Conservation (phyloP, 768 basidiomycete species). For the Pleurotus sapidus region DNA sequence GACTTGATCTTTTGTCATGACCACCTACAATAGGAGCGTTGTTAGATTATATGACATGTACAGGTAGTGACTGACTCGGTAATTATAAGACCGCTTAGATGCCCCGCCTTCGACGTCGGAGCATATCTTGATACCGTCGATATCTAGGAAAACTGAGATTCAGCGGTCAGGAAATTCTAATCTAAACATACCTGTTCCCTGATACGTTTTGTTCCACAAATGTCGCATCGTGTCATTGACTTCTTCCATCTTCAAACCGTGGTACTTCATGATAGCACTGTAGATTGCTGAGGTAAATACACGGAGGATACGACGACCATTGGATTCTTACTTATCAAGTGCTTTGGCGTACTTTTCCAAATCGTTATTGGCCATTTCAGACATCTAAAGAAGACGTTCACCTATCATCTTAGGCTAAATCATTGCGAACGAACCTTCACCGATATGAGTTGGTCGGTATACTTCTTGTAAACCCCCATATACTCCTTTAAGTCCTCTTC, state of each 20-base stretch:
- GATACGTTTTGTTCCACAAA: constrained; percentile 98
- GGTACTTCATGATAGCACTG: constrained; percentile 99
- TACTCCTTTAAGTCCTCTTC: constrained; percentile 80
- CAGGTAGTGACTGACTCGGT: constrained; percentile 59
- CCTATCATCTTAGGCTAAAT: not conserved
- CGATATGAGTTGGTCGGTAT: constrained; percentile 88
- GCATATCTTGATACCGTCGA: constrained; percentile 93
- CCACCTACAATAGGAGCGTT: constrained; percentile 57
- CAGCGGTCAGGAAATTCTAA: too few relatives aligned
- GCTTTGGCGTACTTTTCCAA: constrained; percentile 98
- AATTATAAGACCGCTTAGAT: constrained; percentile 95
- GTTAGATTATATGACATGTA: constrained; percentile 5
- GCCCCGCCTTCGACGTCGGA: constrained; percentile 91
- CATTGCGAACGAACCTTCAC: constrained; percentile 67
- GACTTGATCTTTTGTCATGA: constrained; percentile 98
- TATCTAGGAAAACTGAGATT: constrained; percentile 52
- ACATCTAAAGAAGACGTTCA: constrained; percentile 57
- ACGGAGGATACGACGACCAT: not conserved
- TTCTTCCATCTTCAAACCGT: constrained; percentile 97
- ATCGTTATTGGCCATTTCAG: constrained; percentile 96
- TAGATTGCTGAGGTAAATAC: not conserved
- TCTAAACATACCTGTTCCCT: constrained; percentile 75
- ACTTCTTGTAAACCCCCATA: constrained; percentile 81
- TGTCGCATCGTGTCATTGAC: constrained; percentile 98
- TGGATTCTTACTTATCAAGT: constrained; percentile 76